phyloP scores from a whole-genome alignment of 345 rosid species.

The Citrus inodora region DNA sequence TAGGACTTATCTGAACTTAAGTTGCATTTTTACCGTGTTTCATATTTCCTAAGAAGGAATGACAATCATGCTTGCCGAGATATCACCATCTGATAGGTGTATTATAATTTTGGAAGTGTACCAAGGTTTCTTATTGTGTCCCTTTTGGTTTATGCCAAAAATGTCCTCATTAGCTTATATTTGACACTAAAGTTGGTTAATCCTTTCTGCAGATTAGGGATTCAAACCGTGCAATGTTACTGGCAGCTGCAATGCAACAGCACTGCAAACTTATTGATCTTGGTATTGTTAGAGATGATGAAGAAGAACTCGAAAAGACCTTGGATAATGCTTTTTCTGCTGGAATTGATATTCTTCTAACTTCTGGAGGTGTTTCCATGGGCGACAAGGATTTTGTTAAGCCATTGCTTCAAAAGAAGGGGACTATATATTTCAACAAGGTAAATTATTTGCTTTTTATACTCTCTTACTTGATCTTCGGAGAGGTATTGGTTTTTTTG shows the following conservation, averaged over 20 bases:
- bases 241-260: slow-evolving; percentile 80
- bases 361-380: slow-evolving; percentile 99
- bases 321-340: slow-evolving; percentile 58
- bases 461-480: background rate
- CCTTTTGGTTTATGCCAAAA: slow-evolving; percentile 9
- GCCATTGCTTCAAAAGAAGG: slow-evolving; percentile 75
- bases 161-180: background rate
- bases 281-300: slow-evolving; percentile 77
- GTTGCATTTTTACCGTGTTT: background rate
- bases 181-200: slow-evolving; percentile 20
- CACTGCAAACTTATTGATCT: slow-evolving; percentile 79
- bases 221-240: slow-evolving; percentile 87
- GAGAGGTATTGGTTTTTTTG: background rate
- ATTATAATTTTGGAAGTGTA: slow-evolving; percentile 1
- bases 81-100: background rate
- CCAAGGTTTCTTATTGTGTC: background rate
- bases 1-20: background rate
- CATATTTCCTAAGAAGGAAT: background rate
- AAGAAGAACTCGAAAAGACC: slow-evolving; percentile 61
- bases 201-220: slow-evolving; percentile 74
- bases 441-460: slow-evolving; percentile 25
- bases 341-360: slow-evolving; percentile 73
- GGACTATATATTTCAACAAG: slow-evolving; percentile 72
- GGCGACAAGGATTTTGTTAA: slow-evolving; percentile 93
- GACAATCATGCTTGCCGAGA: background rate